phyloP scores from a whole-genome alignment of 768 basidiomycete genomes.

The Chalciporus pseudorubinellus region DNA sequence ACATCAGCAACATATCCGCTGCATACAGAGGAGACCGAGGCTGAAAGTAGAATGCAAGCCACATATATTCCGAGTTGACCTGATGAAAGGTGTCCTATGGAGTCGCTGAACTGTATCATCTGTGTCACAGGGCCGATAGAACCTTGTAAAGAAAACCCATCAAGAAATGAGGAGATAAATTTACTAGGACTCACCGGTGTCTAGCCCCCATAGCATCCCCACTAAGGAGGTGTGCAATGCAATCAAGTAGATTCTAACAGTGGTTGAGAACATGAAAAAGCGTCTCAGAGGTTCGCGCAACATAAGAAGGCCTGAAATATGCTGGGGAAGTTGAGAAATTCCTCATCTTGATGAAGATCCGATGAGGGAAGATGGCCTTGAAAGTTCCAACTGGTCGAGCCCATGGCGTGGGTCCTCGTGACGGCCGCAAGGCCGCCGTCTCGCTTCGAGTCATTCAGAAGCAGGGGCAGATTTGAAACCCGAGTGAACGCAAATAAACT shows the following conservation, averaged over 20 bases:
- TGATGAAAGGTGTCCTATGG: conserved; percentile 37
- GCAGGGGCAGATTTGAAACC: not conserved
- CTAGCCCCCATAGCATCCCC: conserved; percentile 33
- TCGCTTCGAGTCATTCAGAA: not conserved
- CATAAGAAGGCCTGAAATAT: not conserved
- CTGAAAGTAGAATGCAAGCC: conserved; percentile 42
- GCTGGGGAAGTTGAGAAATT: not conserved
- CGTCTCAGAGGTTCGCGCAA: not conserved
- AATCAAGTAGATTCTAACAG: conserved; percentile 24
- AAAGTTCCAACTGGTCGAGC: not conserved
- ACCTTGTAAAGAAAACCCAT: conserved; percentile 10
- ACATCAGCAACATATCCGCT: conserved; percentile 45
- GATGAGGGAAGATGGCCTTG: not conserved
- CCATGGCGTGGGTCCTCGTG: not conserved
- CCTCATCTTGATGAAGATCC: not conserved
- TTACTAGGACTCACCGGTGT: conserved; percentile 21
- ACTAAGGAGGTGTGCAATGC: conserved; percentile 26
- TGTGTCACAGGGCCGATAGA: conserved; percentile 45
- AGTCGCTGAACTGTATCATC: conserved; percentile 43
- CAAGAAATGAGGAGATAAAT: not conserved
- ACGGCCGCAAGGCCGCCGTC: not conserved
- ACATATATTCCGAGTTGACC: conserved; percentile 44
- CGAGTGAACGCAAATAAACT: too few species aligned
- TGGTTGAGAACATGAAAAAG: conserved; percentile 13
- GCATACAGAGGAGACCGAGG: conserved; percentile 37